phyloP scores from a whole-genome alignment of 2,329 filamentous ascomycete species.

The Colletotrichum orchidophilum region DNA sequence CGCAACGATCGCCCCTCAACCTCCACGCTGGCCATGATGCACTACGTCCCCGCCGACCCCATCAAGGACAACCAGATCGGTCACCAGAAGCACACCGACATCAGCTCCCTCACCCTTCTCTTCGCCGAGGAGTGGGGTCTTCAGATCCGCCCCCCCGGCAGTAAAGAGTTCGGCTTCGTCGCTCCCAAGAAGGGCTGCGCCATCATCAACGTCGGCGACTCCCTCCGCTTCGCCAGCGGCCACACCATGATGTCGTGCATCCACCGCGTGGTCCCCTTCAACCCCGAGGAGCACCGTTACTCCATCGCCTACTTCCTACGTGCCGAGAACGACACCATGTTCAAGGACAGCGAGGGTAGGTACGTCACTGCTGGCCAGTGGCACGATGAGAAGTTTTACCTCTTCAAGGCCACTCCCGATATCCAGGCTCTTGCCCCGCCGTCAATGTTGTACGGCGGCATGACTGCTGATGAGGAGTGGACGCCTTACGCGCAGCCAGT shows the following conservation, averaged over 20 bases:
- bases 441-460: slow-evolving; percentile 60
- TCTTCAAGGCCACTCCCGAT: slow-evolving; percentile 31
- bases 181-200: slow-evolving; percentile 60
- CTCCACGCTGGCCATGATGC: slow-evolving; percentile 63
- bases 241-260: slow-evolving; percentile 65
- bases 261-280: slow-evolving; percentile 64
- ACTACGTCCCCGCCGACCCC: slow-evolving; percentile 59
- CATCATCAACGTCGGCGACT: slow-evolving; percentile 68
- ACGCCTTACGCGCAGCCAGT: slow-evolving; percentile 25
- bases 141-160: slow-evolving; percentile 60
- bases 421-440: slow-evolving; percentile 56
- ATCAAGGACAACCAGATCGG: slow-evolving; percentile 53
- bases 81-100: slow-evolving; percentile 67
- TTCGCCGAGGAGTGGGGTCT: slow-evolving; percentile 67
- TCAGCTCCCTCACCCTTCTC: slow-evolving; percentile 63
- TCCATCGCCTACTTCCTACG: slow-evolving; percentile 68
- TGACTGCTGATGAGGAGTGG: slow-evolving; percentile 42
- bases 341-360: slow-evolving; percentile 63
- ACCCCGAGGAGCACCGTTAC: slow-evolving; percentile 56
- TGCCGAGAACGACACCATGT: slow-evolving; percentile 65
- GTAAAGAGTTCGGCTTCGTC: slow-evolving; percentile 61
- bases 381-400: slow-evolving; percentile 59
- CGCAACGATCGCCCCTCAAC: slow-evolving; percentile 60
- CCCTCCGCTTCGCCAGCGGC: slow-evolving; percentile 63
- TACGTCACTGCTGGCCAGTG: slow-evolving; percentile 62